Conservation (phyloP, 345 rosid genomes). For the Firmiana major region DNA sequence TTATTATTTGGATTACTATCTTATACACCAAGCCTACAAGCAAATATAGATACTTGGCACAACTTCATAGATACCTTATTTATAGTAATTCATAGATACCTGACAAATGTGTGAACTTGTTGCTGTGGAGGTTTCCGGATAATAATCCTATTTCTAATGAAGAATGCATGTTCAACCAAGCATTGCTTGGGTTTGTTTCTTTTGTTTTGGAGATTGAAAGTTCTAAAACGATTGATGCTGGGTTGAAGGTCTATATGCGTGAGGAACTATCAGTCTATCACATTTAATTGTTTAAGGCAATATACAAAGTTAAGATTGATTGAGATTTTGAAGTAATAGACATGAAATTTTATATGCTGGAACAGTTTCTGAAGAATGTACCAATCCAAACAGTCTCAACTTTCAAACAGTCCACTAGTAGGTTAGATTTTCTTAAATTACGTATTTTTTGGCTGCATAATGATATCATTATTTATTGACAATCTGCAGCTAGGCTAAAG, state of each 20-base stretch:
- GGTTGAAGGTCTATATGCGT: neutral
- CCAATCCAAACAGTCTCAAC: neutral
- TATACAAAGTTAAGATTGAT: neutral
- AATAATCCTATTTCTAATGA: neutral
- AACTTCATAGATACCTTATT: neutral
- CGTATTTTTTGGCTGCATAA: neutral
- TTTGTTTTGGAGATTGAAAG: too few species aligned
- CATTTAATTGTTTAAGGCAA: neutral
- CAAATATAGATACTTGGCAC: neutral
- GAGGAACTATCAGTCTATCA: too few species aligned
- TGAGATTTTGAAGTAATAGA: neutral
- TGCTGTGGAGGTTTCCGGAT: neutral
- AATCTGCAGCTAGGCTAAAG: neutral
- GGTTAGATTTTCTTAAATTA: neutral
- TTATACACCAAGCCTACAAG: neutral
- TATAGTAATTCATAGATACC: neutral
- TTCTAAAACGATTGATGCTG: neutral
- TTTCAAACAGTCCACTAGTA: neutral
- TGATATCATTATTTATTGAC: too few species aligned
- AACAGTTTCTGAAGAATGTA: neutral
- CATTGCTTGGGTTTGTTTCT: neutral
- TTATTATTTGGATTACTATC: neutral
- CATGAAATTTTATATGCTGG: neutral
- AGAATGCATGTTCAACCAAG: neutral
- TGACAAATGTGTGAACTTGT: neutral